phyloP scores from a whole-genome alignment of 306 rosid species.

The Sophora flavescens region DNA sequence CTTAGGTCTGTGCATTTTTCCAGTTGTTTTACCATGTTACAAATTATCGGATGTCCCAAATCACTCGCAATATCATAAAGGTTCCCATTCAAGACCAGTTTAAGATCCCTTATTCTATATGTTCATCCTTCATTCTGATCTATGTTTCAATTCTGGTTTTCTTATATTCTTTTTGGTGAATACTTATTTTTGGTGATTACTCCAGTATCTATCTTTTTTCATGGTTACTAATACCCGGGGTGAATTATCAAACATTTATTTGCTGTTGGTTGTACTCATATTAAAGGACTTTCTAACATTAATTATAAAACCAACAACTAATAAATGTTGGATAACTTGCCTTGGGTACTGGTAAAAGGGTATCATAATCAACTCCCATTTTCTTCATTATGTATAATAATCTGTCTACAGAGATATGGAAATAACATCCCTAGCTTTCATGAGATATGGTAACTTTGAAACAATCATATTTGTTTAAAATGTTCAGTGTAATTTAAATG shows the following conservation, averaged over 20 bases:
- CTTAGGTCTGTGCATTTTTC: background rate
- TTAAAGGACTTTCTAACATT: too few species aligned
- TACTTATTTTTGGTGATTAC: background rate
- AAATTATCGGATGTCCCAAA: background rate
- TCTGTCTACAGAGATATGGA: slow-evolving; percentile 9
- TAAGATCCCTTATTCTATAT: background rate
- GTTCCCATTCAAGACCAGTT: background rate
- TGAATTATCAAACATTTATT: background rate
- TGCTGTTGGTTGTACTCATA: background rate
- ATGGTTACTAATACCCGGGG: background rate
- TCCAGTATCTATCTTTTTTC: background rate
- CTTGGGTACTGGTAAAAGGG: too few species aligned
- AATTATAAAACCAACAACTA: too few species aligned
- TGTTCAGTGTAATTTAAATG: slow-evolving; percentile 8
- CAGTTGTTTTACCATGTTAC: slow-evolving; percentile 1
- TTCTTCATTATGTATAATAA: slow-evolving; percentile 7
- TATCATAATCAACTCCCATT: background rate
- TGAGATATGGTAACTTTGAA: slow-evolving; percentile 19
- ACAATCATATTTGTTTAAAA: slow-evolving; percentile 9
- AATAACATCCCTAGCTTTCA: background rate
- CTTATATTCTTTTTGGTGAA: background rate
- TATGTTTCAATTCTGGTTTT: slow-evolving; percentile 5
- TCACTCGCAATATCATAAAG: background rate
- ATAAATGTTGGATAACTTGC: too few species aligned
- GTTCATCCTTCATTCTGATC: slow-evolving; percentile 11